phyloP scores from a whole-genome alignment of 345 rosid species.

The Nephelium lappaceum region DNA sequence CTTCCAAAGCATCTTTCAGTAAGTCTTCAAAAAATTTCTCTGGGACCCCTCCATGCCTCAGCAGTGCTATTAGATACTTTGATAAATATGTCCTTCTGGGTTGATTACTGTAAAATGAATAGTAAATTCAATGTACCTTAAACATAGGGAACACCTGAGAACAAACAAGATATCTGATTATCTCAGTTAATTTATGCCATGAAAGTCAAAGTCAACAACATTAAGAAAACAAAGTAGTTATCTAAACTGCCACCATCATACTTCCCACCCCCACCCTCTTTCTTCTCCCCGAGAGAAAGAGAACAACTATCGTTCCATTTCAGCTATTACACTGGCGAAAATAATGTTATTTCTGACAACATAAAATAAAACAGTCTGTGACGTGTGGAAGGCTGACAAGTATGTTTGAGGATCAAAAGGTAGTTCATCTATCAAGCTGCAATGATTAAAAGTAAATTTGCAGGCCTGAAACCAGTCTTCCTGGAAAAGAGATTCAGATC shows the following conservation, averaged over 20 bases:
- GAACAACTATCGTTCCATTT: neutral
- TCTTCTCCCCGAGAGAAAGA: neutral
- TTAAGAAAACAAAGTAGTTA: neutral
- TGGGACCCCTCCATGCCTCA: constrained; percentile 81
- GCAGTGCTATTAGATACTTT: constrained; percentile 58
- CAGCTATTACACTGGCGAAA: neutral
- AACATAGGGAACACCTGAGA: neutral
- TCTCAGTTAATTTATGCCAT: neutral
- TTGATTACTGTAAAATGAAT: constrained; percentile 46
- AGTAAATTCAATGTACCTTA: constrained; percentile 7
- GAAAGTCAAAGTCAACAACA: constrained; percentile 11
- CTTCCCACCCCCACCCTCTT: neutral
- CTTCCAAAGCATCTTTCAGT: constrained; percentile 52
- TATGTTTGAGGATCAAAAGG: neutral
- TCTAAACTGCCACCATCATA: neutral
- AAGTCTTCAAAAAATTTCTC: constrained; percentile 53
- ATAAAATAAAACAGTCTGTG: neutral
- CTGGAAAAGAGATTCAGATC: neutral
- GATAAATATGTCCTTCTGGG: constrained; percentile 58
- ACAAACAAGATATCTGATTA: neutral
- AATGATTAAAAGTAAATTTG: neutral
- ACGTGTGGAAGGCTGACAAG: neutral
- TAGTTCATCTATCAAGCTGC: constrained; percentile 11
- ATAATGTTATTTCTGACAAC: neutral
- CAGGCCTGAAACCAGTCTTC: neutral